A percentile compares a stretch with the other conserved stretches of the same genome.
phyloP scores from a whole-genome alignment of 257 asterid genomes.

The Galeopsis tetrahit region DNA sequence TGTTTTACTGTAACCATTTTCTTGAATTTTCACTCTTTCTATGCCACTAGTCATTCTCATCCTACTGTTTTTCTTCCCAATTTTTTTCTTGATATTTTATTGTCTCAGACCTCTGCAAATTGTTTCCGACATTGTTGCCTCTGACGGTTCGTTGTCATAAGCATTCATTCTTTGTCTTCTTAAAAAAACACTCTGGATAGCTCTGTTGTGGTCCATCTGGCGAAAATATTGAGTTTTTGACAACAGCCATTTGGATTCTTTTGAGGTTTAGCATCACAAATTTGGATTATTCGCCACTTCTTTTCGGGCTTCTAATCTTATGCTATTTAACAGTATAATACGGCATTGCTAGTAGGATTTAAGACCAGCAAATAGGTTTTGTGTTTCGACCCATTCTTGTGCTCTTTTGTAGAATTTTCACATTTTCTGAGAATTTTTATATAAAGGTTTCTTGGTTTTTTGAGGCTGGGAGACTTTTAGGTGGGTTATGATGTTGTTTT shows the following conservation, averaged over 20 bases:
- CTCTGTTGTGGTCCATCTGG: constrained; percentile 21
- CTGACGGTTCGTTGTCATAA: constrained; percentile 48
- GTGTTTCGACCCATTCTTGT: constrained; percentile 3
- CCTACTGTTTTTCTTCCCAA: not conserved
- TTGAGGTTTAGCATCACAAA: constrained; percentile 23
- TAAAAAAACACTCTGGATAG: constrained; percentile 18
- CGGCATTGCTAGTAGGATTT: constrained; percentile 31
- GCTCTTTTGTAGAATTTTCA: constrained; percentile 19
- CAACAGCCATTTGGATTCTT: constrained; percentile 29
- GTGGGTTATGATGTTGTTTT: constrained; percentile 7
- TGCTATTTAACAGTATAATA: constrained; percentile 16
- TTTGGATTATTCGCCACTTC: constrained; percentile 23
- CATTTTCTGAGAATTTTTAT: constrained; percentile 24
- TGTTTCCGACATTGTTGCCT: constrained; percentile 39
- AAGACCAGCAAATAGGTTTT: constrained; percentile 22
- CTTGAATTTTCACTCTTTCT: constrained; percentile 29
- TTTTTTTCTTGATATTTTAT: constrained; percentile 20
- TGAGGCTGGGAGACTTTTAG: constrained; percentile 14
- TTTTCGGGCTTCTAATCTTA: constrained; percentile 22
- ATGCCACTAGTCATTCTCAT: constrained; percentile 21
- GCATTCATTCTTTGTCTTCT: constrained; percentile 35
- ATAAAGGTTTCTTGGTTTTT: constrained; percentile 31
- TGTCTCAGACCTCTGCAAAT: constrained; percentile 19
- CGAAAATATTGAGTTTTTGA: constrained; percentile 32
- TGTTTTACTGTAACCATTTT: constrained; percentile 15